These are phyloP conservation scores for Magnaporthiopsis rhizophila DNA, from an alignment of 2,329 filamentous ascomycete species.

Conservation along the genomic window DNA sequence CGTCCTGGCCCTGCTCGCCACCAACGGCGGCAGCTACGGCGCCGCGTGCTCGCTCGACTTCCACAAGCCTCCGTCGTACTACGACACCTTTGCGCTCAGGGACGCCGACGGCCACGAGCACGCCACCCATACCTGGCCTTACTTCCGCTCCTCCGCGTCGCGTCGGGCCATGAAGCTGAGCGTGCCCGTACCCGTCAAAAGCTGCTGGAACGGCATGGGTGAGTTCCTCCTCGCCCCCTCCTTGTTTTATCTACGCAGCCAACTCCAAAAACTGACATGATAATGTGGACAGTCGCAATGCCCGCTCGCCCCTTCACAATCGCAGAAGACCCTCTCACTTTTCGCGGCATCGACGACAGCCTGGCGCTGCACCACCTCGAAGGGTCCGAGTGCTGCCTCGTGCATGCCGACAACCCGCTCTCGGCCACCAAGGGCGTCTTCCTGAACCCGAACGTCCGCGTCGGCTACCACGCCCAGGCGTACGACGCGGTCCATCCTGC, in stretches of 20 bases:
- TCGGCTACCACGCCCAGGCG: constrained; percentile 51
- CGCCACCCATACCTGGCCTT: constrained; percentile 48
- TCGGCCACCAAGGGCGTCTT: constrained; percentile 48
- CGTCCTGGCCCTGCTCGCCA: constrained; percentile 44
- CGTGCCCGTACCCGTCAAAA: constrained; percentile 49
- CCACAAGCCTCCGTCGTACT: constrained; percentile 42
- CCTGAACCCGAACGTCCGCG: constrained; percentile 61
- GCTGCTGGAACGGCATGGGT: constrained; percentile 62
- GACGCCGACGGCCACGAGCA: constrained; percentile 45
- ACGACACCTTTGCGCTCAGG: constrained; percentile 54
- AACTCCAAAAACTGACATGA: neutral
- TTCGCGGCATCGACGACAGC: constrained; percentile 55
- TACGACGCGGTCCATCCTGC: constrained; percentile 39
- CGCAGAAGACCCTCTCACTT: constrained; percentile 35
- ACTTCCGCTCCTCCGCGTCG: constrained; percentile 39
- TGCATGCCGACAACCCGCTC: constrained; percentile 63
- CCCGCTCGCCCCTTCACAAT: constrained; percentile 2
- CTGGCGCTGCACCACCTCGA: constrained; percentile 59
- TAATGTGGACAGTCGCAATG: constrained; percentile 1
- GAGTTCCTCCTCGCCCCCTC: constrained; percentile 18
- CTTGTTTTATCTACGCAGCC: neutral
- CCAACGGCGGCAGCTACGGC: constrained; percentile 46
- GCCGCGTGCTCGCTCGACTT: constrained; percentile 56
- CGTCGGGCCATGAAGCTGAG: constrained; percentile 38
- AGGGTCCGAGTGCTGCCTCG: constrained; percentile 72